Base-by-base conservation (phyloP, 2,329 filamentous ascomycete genomes). In the Penicillium sp. region DNA sequence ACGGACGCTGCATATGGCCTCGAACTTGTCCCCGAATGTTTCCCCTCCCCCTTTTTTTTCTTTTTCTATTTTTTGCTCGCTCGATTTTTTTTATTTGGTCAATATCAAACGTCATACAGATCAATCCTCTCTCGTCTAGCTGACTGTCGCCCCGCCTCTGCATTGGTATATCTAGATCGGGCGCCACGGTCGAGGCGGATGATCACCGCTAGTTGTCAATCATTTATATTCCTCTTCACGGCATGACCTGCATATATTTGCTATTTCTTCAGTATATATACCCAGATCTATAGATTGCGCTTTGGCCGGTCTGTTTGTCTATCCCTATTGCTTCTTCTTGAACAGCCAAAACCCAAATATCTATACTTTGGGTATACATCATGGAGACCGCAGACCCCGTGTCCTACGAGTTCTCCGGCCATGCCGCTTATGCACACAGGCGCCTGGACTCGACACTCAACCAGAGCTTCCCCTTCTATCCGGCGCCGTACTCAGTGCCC, bases 301-400 rank as follows among this genome's bases (percentile, higher is more conserved):
- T 53, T 47, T 48, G 53, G 48, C 13, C 48, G 44, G 53, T 27
- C 53, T 43, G 39, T 45, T 55, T 55, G 53, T 53, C 53, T 55
- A 55, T 55, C 34, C 27, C 29, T 34, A 32, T 49, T 57, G 48
- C 47, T 54, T 57, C 51, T 47, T 55, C 21, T 36, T 48, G 34
- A 54, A 45, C 36, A 50, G 54, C 46, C 46, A 56, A 42, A 46
- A 50, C 41, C 51, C 45, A 51, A 54, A 57, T 55, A 32, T 13
- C 45, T 40, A 53, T 50, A 53, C 46, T 32, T 50, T 49, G 29
- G 16, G 46, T 18, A 40, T 40, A 40, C 38, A 18, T 40, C 18
- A 76, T 76, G 74, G 73, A 76, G 58, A 69, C 74, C 18, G 67
- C 69, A 41, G 72, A 76, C 48, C 72, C 73, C 8, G 70, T 74